Evolutionary conservation across 1,139 yeast species (phyloP).

Genomic region (Lodderomyces metapsilosis): DNA sequence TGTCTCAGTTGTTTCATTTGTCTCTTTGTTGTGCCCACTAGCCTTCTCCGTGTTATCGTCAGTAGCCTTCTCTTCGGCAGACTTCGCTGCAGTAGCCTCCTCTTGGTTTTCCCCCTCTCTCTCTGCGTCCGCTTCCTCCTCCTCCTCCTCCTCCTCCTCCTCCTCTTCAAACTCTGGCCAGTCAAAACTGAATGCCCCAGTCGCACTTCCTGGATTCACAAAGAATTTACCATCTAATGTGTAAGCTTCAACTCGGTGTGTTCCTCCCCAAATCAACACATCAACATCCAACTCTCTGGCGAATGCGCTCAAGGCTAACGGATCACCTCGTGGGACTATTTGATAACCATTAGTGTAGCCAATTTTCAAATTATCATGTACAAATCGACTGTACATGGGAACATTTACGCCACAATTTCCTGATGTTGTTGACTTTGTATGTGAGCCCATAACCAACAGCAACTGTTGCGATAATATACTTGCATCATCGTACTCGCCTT

Average conservation of each 20-base stretch:
- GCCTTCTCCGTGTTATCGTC: conserved; percentile 2
- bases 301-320: conserved; percentile 73
- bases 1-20: conserved; percentile 8
- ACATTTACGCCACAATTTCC: conserved; percentile 21
- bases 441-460: conserved; percentile 29
- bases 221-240: conserved; percentile 91
- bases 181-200: conserved; percentile 74
- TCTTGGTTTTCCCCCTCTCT: conserved; percentile 3
- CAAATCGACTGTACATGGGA: conserved; percentile 66
- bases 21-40: conserved; percentile 21
- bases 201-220: conserved; percentile 93
- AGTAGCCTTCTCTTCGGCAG: conserved; percentile 11
- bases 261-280: conserved; percentile 93
- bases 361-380: conserved; percentile 68
- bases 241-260: conserved; percentile 90
- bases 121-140: conserved; percentile 20
- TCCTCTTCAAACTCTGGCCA: conserved; percentile 44
- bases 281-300: conserved; percentile 94
- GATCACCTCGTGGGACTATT: conserved; percentile 82
- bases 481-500: conserved; percentile 67
- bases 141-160: conserved; percentile 42
- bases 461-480: conserved; percentile 35
- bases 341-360: conserved; percentile 88
- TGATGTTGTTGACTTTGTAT: neutral
- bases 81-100: conserved; percentile 7